These are phyloP conservation scores for Exutisphaerella laricina DNA, from an alignment of 2,329 filamentous ascomycete genomes.

Conservation along the genomic window DNA sequence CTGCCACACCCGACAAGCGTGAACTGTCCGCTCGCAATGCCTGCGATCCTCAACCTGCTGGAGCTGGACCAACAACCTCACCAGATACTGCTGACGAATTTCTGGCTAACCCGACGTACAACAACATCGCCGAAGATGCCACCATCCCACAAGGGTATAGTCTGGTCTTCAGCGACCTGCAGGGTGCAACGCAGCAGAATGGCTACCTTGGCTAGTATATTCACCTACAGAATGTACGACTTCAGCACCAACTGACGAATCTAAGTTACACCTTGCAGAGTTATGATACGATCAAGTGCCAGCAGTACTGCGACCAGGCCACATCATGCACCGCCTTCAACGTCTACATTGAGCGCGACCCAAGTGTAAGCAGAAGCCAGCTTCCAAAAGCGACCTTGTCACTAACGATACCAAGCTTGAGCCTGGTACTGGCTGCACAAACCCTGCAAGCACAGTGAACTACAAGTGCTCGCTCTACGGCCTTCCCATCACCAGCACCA, in stretches of 20 bases:
- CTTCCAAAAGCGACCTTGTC: background rate
- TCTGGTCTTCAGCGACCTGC: constrained; percentile 17
- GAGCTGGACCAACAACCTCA: constrained; percentile 17
- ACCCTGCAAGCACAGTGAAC: constrained; percentile 33
- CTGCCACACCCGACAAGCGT: constrained; percentile 7
- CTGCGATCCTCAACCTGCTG: constrained; percentile 18
- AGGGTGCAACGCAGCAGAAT: constrained; percentile 15
- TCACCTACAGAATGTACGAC: background rate
- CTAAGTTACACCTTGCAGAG: constrained; percentile 9
- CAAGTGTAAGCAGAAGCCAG: too few species aligned
- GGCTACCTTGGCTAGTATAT: constrained; percentile 12
- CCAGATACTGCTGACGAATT: constrained; percentile 30
- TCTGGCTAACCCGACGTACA: constrained; percentile 7
- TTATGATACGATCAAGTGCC: constrained; percentile 11
- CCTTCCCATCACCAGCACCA: constrained; percentile 24
- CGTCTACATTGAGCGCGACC: constrained; percentile 27
- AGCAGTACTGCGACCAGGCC: constrained; percentile 18
- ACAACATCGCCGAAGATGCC: constrained; percentile 5
- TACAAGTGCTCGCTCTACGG: constrained; percentile 36
- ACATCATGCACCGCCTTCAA: constrained; percentile 23
- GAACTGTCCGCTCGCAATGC: constrained; percentile 10
- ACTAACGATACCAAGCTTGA: constrained; percentile 28
- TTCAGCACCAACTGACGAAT: background rate
- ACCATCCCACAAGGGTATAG: constrained; percentile 14
- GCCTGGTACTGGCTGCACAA: constrained; percentile 30